A percentile compares a stretch with the other conserved stretches of the same genome.
These are phyloP conservation scores for Penicillium sp. DNA, from an alignment of 2,329 filamentous ascomycete species.

Conservation along the genomic window DNA sequence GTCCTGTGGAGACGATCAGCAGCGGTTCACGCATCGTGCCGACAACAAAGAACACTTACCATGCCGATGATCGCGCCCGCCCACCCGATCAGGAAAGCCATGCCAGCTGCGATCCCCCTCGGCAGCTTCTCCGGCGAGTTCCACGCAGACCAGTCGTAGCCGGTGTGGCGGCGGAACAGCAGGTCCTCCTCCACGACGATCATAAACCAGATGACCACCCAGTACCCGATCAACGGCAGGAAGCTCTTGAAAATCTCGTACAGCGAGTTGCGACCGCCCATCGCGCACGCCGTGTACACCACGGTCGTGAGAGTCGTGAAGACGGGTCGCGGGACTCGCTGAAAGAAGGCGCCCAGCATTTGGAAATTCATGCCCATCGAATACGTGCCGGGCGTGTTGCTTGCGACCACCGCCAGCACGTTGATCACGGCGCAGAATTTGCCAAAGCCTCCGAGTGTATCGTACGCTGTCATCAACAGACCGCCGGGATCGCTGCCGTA, in stretches of 20 bases:
- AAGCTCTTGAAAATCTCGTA: slow-evolving; percentile 48
- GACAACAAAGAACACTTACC: slow-evolving; percentile 22
- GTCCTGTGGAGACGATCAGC: slow-evolving; percentile 19
- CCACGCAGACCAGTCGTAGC: slow-evolving; percentile 45
- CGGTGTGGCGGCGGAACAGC: slow-evolving; percentile 40
- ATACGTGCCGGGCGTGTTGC: slow-evolving; percentile 47
- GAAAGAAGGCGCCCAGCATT: slow-evolving; percentile 39
- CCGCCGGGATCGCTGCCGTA: slow-evolving; percentile 34
- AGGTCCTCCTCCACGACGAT: slow-evolving; percentile 45
- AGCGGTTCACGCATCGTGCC: neutral
- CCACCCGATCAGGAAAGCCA: slow-evolving; percentile 41
- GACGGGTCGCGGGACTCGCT: slow-evolving; percentile 42
- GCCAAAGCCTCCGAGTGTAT: slow-evolving; percentile 42
- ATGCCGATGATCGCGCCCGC: slow-evolving; percentile 43
- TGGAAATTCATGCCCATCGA: slow-evolving; percentile 47
- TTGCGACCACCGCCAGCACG: slow-evolving; percentile 44
- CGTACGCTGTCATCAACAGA: slow-evolving; percentile 40
- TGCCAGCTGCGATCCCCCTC: slow-evolving; percentile 41
- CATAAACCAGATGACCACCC: slow-evolving; percentile 44
- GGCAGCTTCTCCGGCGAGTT: slow-evolving; percentile 39
- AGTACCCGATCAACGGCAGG: slow-evolving; percentile 49
- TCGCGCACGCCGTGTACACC: slow-evolving; percentile 45
- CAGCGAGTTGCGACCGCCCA: slow-evolving; percentile 45
- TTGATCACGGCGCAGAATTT: slow-evolving; percentile 45
- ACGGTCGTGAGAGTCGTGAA: slow-evolving; percentile 44